Evolutionary conservation across 2,329 filamentous ascomycete genomes (phyloP).

Genomic region (Colletotrichum sojae): DNA sequence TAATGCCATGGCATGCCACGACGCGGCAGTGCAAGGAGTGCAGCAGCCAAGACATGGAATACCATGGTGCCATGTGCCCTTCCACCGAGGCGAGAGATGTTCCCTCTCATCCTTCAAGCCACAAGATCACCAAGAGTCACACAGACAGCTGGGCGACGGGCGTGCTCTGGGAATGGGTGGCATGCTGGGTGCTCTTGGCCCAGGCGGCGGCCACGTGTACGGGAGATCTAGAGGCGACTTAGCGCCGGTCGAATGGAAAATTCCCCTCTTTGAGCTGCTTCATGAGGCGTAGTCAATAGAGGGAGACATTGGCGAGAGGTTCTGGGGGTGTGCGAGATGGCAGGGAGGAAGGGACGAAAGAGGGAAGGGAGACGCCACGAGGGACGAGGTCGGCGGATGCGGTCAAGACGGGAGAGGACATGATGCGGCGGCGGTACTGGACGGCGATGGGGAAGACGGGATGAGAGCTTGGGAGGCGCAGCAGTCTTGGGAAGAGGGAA

Average conservation of each 20-base stretch:
- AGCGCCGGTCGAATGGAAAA: conserved; percentile 39
- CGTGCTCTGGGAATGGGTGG: conserved; percentile 3
- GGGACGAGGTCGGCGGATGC: conserved; percentile 36
- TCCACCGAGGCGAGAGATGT: conserved; percentile 24
- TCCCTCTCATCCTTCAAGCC: conserved; percentile 22
- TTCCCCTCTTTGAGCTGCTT: not conserved
- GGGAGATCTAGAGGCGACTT: conserved; percentile 22
- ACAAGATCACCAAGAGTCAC: conserved; percentile 17
- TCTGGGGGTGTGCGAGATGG: not conserved
- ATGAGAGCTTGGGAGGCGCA: too few species aligned
- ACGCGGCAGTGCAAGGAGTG: conserved; percentile 15
- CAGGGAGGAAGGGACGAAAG: not conserved
- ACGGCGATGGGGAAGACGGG: not conserved
- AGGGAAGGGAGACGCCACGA: conserved; percentile 19
- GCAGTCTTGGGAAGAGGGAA: too few species aligned
- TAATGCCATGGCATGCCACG: conserved; percentile 1
- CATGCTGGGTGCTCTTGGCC: conserved; percentile 24
- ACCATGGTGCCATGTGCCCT: conserved; percentile 36
- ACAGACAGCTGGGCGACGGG: conserved; percentile 6
- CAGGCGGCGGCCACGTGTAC: conserved; percentile 38
- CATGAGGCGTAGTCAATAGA: not conserved
- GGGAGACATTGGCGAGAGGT: not conserved
- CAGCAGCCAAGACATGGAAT: conserved; percentile 31
- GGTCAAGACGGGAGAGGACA: conserved; percentile 16
- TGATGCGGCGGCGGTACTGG: not conserved